Evolutionary conservation across 2,329 filamentous ascomycete genomes (phyloP).

Genomic region (Raffaelea arxii): DNA sequence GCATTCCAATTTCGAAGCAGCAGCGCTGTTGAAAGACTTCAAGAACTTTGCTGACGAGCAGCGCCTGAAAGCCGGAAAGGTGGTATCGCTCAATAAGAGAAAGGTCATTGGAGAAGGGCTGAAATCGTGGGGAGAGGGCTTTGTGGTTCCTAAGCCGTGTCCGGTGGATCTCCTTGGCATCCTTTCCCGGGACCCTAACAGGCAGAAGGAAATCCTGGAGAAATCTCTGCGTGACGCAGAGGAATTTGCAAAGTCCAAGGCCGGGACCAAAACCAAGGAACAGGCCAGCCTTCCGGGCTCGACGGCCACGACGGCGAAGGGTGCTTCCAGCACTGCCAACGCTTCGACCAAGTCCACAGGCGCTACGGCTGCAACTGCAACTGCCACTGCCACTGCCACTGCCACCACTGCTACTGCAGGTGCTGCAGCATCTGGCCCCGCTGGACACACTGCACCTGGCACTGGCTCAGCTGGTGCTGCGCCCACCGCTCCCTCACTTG

Average conservation of each 20-base stretch:
- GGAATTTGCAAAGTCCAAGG: constrained; percentile 41
- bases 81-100: constrained; percentile 45
- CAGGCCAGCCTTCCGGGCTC: too few relatives aligned
- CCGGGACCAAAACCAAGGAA: constrained; percentile 42
- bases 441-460: not conserved
- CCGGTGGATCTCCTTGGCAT: constrained; percentile 88
- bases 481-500: too few relatives aligned
- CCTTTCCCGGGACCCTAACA: constrained; percentile 89
- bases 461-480: not conserved
- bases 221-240: constrained; percentile 73
- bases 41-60: constrained; percentile 53
- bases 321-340: constrained; percentile 22
- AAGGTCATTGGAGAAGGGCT: constrained; percentile 77
- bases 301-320: constrained; percentile 42
- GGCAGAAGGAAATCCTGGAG: constrained; percentile 87
- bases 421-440: constrained; percentile 2
- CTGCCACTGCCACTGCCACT: constrained; percentile 4
- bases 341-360: not conserved
- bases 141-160: constrained; percentile 89
- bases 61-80: constrained; percentile 45
- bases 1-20: constrained; percentile 49
- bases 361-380: not conserved
- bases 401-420: not conserved
- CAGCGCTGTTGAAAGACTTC: constrained; percentile 52
- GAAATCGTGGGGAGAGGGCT: constrained; percentile 87